Conservation (phyloP, 768 basidiomycete genomes). For the Candolleomyces eurysporus region DNA sequence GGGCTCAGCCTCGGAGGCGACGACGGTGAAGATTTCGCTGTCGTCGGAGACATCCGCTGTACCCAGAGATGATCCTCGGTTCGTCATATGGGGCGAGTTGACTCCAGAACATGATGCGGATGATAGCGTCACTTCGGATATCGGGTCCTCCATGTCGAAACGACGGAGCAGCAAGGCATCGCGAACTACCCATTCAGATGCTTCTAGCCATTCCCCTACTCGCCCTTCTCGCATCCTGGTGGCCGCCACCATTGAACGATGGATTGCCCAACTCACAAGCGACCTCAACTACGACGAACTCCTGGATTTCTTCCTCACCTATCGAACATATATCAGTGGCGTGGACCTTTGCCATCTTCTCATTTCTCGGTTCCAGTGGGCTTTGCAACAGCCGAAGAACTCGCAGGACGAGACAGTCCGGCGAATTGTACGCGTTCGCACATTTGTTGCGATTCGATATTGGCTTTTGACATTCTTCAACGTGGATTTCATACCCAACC, state of each 20-base stretch:
- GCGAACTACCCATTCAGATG: slow-evolving; percentile 30
- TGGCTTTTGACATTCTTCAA: slow-evolving; percentile 91
- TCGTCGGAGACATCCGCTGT: slow-evolving; percentile 64
- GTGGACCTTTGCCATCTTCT: slow-evolving; percentile 80
- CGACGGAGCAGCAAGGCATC: slow-evolving; percentile 31
- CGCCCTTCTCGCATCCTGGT: slow-evolving; percentile 56
- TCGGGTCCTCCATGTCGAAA: slow-evolving; percentile 29
- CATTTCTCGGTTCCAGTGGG: slow-evolving; percentile 89
- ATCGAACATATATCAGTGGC: slow-evolving; percentile 79
- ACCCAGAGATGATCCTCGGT: slow-evolving; percentile 85
- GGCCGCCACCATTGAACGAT: slow-evolving; percentile 89
- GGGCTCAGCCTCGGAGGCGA: slow-evolving; percentile 50
- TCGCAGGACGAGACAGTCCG: slow-evolving; percentile 66
- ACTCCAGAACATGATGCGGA: slow-evolving; percentile 30
- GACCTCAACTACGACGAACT: slow-evolving; percentile 85
- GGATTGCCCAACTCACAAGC: slow-evolving; percentile 89
- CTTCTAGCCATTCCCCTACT: slow-evolving; percentile 22
- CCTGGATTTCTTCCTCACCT: slow-evolving; percentile 89
- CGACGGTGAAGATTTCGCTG: slow-evolving; percentile 69
- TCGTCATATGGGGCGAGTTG: slow-evolving; percentile 85
- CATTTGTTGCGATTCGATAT: slow-evolving; percentile 86
- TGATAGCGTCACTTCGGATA: slow-evolving; percentile 31
- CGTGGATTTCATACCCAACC: slow-evolving; percentile 83
- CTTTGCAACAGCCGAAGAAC: slow-evolving; percentile 51
- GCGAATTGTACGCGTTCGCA: slow-evolving; percentile 81